Conservation (phyloP, 768 basidiomycete species). For the Lyophyllum decastes region DNA sequence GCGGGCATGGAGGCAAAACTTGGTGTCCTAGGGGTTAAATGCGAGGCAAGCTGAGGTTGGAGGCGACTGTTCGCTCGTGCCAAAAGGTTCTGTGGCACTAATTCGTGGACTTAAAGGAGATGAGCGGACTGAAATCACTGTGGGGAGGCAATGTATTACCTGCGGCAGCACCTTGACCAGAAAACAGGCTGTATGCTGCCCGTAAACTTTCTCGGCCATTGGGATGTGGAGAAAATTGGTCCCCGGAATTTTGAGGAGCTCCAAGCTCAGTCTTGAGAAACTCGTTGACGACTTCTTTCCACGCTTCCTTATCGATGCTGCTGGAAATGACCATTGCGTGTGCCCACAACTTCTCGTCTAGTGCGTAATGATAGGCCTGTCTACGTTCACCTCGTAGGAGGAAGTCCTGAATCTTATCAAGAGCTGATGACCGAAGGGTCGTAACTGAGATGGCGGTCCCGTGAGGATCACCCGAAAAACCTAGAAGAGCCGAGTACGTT, state of each 20-base stretch:
- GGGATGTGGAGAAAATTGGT: conserved; percentile 21
- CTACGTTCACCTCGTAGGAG: conserved; percentile 83
- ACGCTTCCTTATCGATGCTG: conserved; percentile 89
- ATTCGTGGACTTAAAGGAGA: conserved; percentile 62
- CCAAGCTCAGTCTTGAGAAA: conserved; percentile 81
- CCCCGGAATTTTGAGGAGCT: conserved; percentile 15
- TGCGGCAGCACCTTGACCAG: conserved; percentile 78
- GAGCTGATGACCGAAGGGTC: conserved; percentile 57
- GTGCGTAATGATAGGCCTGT: conserved; percentile 85
- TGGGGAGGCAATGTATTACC: conserved; percentile 44
- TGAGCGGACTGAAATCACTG: not conserved
- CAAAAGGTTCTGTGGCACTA: conserved; percentile 60
- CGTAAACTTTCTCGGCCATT: conserved; percentile 74
- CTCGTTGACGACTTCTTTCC: conserved; percentile 88
- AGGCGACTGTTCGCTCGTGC: conserved; percentile 40
- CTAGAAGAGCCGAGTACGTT: conserved; percentile 14
- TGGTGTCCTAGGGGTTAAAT: conserved; percentile 51
- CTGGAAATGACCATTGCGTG: conserved; percentile 96
- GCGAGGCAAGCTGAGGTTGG: conserved; percentile 34
- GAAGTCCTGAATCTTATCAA: conserved; percentile 79
- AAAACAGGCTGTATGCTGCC: conserved; percentile 80
- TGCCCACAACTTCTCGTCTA: conserved; percentile 89
- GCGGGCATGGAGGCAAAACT: conserved; percentile 44
- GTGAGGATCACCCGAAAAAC: conserved; percentile 27
- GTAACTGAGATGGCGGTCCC: conserved; percentile 61